These are phyloP conservation scores for Pseudozyma pruni DNA, from an alignment of 1,284 basidiomycete genomes.

Conservation along the genomic window DNA sequence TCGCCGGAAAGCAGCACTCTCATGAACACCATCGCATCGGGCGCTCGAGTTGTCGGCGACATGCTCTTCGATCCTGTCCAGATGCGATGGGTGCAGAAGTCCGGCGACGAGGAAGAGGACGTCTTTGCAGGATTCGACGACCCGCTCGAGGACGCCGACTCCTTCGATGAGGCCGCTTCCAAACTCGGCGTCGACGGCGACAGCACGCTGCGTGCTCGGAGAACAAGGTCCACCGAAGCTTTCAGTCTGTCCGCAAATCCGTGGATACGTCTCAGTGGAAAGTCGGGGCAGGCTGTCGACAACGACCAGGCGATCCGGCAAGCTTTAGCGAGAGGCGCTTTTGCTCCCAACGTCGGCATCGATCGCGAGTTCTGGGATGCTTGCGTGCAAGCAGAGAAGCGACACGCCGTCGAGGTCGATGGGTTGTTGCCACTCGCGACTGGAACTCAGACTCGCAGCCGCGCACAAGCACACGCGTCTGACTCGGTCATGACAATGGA, in stretches of 20 bases:
- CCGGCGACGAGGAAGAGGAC: slow-evolving; percentile 79
- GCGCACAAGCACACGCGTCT: slow-evolving; percentile 16
- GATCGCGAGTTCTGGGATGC: slow-evolving; percentile 45
- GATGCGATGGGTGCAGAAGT: slow-evolving; percentile 88
- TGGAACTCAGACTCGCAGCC: slow-evolving; percentile 9
- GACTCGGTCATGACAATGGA: slow-evolving; percentile 34
- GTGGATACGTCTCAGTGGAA: slow-evolving; percentile 21
- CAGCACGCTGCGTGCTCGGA: slow-evolving; percentile 41
- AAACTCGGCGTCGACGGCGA: slow-evolving; percentile 16
- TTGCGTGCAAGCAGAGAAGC: slow-evolving; percentile 46
- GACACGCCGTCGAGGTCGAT: slow-evolving; percentile 43
- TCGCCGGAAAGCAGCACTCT: slow-evolving; percentile 38
- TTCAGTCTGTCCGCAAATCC: slow-evolving; percentile 19
- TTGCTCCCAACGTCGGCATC: slow-evolving; percentile 29
- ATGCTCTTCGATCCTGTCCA: slow-evolving; percentile 94
- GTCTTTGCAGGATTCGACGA: slow-evolving; percentile 51
- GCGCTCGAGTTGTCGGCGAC: slow-evolving; percentile 86
- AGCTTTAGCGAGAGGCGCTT: slow-evolving; percentile 15
- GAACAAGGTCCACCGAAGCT: slow-evolving; percentile 27
- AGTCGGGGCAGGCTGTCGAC: slow-evolving; percentile 8
- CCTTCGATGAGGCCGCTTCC: not conserved
- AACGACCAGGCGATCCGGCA: slow-evolving; percentile 24
- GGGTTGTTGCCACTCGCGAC: slow-evolving; percentile 20
- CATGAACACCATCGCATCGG: slow-evolving; percentile 34
- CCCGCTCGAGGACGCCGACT: slow-evolving; percentile 15